A percentile compares a stretch with the other conserved stretches of the same genome.
Conservation (phyloP, 2,329 filamentous ascomycete genomes). For the Pyricularia pennisetigena region DNA sequence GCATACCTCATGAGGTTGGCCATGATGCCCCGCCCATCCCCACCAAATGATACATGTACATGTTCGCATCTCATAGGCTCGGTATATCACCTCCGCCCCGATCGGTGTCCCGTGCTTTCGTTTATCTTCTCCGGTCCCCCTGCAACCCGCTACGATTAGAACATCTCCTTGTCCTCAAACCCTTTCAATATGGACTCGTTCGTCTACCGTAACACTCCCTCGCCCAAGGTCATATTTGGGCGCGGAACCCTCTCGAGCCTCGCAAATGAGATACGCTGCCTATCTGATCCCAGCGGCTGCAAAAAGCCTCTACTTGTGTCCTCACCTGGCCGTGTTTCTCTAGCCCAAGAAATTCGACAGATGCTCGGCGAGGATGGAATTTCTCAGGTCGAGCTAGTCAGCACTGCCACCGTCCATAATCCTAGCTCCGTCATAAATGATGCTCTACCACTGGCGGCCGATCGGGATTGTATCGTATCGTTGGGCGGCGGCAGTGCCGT, state of each 20-base stretch:
- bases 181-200: not conserved
- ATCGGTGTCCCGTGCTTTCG: not conserved
- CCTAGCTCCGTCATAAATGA: constrained; percentile 46
- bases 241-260: constrained; percentile 37
- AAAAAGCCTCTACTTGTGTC: constrained; percentile 40
- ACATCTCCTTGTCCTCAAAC: not conserved
- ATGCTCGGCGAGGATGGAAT: constrained; percentile 21
- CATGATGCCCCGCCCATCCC: not conserved
- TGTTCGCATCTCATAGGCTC: too few species aligned
- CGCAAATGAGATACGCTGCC: constrained; percentile 26
- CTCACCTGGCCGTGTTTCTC: constrained; percentile 36
- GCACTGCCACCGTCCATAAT: constrained; percentile 50
- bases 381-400: constrained; percentile 10
- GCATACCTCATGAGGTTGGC: not conserved
- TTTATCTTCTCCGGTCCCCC: not conserved
- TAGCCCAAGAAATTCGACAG: constrained; percentile 30
- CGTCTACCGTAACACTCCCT: not conserved
- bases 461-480: constrained; percentile 45
- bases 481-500: constrained; percentile 54
- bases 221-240: constrained; percentile 39
- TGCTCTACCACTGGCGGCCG: constrained; percentile 28
- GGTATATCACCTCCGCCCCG: too few species aligned
- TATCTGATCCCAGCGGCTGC: constrained; percentile 14
- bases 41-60: not conserved
- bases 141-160: not conserved